Evolutionary conservation across 2,329 filamentous ascomycete genomes (phyloP).

Genomic region (Malbranchea zuffiana): DNA sequence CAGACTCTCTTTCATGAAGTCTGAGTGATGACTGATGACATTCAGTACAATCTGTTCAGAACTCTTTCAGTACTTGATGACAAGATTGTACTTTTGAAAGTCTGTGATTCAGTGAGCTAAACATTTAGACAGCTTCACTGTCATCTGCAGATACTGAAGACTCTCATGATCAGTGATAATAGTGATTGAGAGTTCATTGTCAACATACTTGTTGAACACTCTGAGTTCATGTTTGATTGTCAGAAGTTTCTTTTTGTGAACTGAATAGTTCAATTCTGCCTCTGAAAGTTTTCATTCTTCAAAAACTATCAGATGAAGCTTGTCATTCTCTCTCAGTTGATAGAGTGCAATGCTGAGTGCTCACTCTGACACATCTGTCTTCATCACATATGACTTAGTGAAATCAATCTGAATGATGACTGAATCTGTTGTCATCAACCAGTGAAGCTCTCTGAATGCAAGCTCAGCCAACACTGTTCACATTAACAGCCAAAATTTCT

Average conservation of each 20-base stretch:
- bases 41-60: too few species aligned
- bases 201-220: background rate
- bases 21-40: too few species aligned
- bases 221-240: background rate
- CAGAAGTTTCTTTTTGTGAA: too few species aligned
- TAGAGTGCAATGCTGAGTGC: background rate
- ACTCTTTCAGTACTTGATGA: too few species aligned
- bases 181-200: background rate
- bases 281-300: background rate
- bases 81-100: too few species aligned
- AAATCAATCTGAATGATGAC: background rate
- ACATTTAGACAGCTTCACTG: too few species aligned
- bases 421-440: background rate
- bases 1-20: too few species aligned
- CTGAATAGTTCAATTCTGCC: slow-evolving; percentile 1
- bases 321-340: background rate
- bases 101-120: too few species aligned
- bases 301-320: background rate
- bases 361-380: background rate
- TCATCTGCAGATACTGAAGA: too few species aligned
- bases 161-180: background rate
- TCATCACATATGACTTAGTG: slow-evolving; percentile 1
- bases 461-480: background rate
- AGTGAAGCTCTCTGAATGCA: background rate
- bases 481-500: background rate